These are phyloP conservation scores for Backusella macrospora DNA, from an alignment of 192 early-diverging fungal genomes.

Conservation along the genomic window DNA sequence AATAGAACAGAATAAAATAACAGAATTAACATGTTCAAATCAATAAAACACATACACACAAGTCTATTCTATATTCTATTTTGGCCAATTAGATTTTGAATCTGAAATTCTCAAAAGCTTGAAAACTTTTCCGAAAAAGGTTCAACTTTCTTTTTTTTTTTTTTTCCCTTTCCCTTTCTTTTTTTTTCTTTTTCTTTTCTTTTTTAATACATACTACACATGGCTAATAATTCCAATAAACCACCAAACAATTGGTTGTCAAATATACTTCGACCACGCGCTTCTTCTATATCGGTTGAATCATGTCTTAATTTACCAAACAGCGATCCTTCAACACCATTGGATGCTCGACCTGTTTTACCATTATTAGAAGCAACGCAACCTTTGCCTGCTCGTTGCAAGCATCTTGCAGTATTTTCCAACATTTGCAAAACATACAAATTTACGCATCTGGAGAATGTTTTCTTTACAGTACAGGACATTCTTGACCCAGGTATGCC, in stretches of 20 bases:
- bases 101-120: neutral
- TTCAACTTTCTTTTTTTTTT: neutral
- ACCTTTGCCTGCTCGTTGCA: constrained; percentile 43
- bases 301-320: constrained; percentile 38
- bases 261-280: constrained; percentile 35
- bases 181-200: constrained; percentile 2
- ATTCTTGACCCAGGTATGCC: constrained; percentile 48
- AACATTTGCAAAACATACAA: constrained; percentile 51
- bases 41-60: neutral
- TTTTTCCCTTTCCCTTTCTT: neutral
- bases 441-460: constrained; percentile 55
- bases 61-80: neutral
- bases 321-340: constrained; percentile 32
- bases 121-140: constrained; percentile 4
- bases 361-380: constrained; percentile 45
- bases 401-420: constrained; percentile 51
- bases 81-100: neutral
- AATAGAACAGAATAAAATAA: no score
- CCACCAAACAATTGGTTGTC: constrained; percentile 33
- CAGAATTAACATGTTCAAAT: no score
- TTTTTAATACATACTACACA: neutral
- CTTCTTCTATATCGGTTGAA: constrained; percentile 38
- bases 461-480: constrained; percentile 55
- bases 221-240: constrained; percentile 15
- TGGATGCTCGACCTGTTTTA: constrained; percentile 56